Conservation (phyloP, 2,329 filamentous ascomycete species). For the Xylaria arbuscula region DNA sequence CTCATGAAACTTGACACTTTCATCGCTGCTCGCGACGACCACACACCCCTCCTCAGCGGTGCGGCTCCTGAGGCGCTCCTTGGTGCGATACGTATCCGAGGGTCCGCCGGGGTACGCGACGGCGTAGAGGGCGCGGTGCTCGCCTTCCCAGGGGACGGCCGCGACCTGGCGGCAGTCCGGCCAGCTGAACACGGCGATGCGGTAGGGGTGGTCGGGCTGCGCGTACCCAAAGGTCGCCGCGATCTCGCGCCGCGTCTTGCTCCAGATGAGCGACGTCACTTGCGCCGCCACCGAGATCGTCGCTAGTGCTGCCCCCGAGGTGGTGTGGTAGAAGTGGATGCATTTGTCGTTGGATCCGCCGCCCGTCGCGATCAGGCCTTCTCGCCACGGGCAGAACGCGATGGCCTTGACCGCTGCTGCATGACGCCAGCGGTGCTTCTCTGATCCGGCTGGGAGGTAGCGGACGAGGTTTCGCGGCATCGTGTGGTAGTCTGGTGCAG, state of each 20-base stretch:
- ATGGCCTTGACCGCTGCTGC: constrained; percentile 95
- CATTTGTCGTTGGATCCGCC: constrained; percentile 94
- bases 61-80: constrained; percentile 60
- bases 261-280: constrained; percentile 94
- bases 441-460: constrained; percentile 64
- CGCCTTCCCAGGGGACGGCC: constrained; percentile 83
- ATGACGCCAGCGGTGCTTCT: constrained; percentile 80
- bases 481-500: constrained; percentile 27
- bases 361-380: constrained; percentile 86
- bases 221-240: constrained; percentile 94
- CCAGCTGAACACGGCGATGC: constrained; percentile 95
- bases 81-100: constrained; percentile 58
- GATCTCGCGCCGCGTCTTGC: constrained; percentile 84
- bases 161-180: constrained; percentile 88
- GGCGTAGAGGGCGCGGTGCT: constrained; percentile 86
- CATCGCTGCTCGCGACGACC: constrained; percentile 90
- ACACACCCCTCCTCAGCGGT: constrained; percentile 81
- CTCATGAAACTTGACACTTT: constrained; percentile 94
- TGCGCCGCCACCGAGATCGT: constrained; percentile 94
- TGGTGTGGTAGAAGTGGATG: constrained; percentile 94
- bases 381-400: constrained; percentile 95
- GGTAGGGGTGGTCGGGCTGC: constrained; percentile 86
- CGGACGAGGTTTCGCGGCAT: constrained; percentile 51
- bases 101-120: constrained; percentile 77
- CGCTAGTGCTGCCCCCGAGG: constrained; percentile 83